Evolutionary conservation across 2,329 filamentous ascomycete genomes (phyloP), one percentile per base, ranked within the genome.

Genomic region (Penicillium sp.): DNA sequence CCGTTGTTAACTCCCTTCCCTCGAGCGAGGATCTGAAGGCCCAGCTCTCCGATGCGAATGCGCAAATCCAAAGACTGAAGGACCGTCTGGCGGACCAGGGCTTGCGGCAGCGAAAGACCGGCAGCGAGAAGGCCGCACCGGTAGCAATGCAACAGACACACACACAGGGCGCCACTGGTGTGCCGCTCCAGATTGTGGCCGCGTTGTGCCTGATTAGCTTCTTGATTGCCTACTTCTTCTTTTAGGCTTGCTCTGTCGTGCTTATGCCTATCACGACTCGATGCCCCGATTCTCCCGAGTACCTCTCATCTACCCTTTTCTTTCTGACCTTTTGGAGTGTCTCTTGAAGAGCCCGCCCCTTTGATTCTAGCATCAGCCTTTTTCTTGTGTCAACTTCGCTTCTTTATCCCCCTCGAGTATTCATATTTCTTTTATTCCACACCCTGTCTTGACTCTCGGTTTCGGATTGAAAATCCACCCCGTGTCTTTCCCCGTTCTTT

Each of bases 181-280:
- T 99, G 3, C 87, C 94, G 0, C 85, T 99, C 48, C 88, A 93
- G 73, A 84, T 93, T 59, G 90, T 90, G 43, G 93, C 94, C 22
- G 80, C 85, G 22, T 79, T 99, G 42, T 97, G 92, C 72, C 80
- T 99, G 67, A 67, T 96, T 61, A 92, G 90, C 80, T 99, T 99
- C 79, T 77, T 99, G 70, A 83, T 97, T 66, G 94, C 92, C 53
- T 99, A 97, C 77, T 85, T 97, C 75, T 92, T 99, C 81, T 99
- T 99, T 77, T 99, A 86, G 81, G 58, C 63, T 50, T 50, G n/a
- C 57, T 40, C 27, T 49, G 47, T 59, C 47, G 61, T 60, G 57
- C 54, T 51, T 56, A 60, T 59, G 54, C 51, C 55, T 60, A 59
- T 65, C 59, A 60, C 60, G 62, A 64, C 59, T 62, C 60, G 60